Conservation (phyloP, 177 flowering plant genomes). For the Vitis hybrid region DNA sequence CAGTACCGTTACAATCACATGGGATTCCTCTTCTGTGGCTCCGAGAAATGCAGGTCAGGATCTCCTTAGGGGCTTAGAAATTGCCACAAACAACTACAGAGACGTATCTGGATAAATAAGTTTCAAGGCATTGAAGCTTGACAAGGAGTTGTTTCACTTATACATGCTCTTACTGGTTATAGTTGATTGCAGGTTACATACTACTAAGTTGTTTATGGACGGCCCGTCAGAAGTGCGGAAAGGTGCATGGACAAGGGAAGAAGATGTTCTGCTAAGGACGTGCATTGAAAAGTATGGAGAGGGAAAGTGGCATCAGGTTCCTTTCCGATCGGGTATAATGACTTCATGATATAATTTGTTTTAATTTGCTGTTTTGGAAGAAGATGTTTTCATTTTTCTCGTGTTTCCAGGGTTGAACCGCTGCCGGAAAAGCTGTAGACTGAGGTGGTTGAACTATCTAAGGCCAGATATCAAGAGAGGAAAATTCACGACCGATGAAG, state of each 20-base stretch:
- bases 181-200: neutral
- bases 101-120: too few species aligned
- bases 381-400: neutral
- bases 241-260: conserved; percentile 28
- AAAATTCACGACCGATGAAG: conserved; percentile 15
- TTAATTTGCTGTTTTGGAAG: neutral
- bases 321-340: conserved; percentile 18
- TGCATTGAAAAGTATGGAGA: conserved; percentile 22
- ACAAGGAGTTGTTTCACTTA: too few species aligned
- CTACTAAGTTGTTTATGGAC: conserved; percentile 2
- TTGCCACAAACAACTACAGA: too few species aligned
- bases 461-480: conserved; percentile 29
- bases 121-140: too few species aligned
- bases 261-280: conserved; percentile 17
- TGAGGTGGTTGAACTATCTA: conserved; percentile 29
- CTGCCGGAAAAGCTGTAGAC: conserved; percentile 29
- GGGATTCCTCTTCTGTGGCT: too few species aligned
- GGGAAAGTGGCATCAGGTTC: conserved; percentile 26
- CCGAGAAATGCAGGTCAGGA: too few species aligned
- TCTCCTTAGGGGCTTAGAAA: too few species aligned
- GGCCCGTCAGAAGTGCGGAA: conserved; percentile 11
- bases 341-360: neutral
- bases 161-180: neutral
- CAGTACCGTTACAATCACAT: too few species aligned
- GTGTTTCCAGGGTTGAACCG: conserved; percentile 18